These are phyloP conservation scores for Tylopilus intermedius DNA, from an alignment of 768 basidiomycete genomes.

Conservation along the genomic window DNA sequence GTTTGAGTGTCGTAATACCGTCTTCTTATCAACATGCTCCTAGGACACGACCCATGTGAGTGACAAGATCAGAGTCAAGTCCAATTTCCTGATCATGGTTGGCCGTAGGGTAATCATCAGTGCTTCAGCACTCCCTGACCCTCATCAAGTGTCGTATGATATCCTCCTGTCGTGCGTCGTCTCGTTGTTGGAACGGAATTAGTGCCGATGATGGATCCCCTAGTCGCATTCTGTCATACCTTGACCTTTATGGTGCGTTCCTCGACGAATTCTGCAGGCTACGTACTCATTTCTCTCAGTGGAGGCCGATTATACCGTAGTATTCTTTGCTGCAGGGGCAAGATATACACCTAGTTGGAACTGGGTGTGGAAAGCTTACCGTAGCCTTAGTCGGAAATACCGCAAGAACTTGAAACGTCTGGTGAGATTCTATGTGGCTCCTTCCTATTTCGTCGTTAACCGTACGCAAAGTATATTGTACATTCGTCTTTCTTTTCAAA, in stretches of 20 bases:
- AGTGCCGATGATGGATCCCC: conserved; percentile 6
- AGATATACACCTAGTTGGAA: conserved; percentile 75
- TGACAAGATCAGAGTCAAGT: conserved; percentile 8
- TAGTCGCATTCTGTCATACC: conserved; percentile 73
- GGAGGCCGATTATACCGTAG: conserved; percentile 83
- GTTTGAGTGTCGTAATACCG: conserved; percentile 4
- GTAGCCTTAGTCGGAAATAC: conserved; percentile 75
- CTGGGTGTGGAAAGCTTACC: conserved; percentile 90
- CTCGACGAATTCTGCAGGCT: background rate
- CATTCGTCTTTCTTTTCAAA: conserved; percentile 87
- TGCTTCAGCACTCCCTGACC: conserved; percentile 80
- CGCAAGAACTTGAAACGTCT: conserved; percentile 83
- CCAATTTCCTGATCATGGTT: conserved; percentile 8
- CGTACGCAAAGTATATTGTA: conserved; percentile 66
- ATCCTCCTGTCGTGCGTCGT: conserved; percentile 60
- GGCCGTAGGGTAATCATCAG: conserved; percentile 71
- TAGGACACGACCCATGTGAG: conserved; percentile 85
- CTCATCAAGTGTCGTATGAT: conserved; percentile 72
- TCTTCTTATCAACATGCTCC: conserved; percentile 10
- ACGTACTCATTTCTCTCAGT: conserved; percentile 40
- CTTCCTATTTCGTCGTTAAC: conserved; percentile 6
- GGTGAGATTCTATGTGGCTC: conserved; percentile 37
- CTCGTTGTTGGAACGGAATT: conserved; percentile 7
- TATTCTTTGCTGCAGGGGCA: conserved; percentile 81
- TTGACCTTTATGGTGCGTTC: conserved; percentile 70